phyloP scores from a whole-genome alignment of 345 rosid species.

The Eucalyptus erythrocorys region DNA sequence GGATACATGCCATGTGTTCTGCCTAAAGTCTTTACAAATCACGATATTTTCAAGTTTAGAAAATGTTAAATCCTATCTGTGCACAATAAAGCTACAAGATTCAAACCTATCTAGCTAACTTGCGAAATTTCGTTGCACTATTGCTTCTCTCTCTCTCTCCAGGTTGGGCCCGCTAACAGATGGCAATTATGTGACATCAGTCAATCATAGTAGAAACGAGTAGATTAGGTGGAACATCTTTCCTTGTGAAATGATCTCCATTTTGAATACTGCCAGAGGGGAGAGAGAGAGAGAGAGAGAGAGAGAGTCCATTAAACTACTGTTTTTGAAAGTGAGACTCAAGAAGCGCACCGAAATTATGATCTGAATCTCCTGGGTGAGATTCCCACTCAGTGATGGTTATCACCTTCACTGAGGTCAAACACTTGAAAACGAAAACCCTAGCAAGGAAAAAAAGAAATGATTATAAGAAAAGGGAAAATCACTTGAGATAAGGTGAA shows the following conservation, averaged over 20 bases:
- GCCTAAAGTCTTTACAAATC: not conserved
- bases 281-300: not conserved
- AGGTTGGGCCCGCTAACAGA: not conserved
- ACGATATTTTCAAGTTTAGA: not conserved
- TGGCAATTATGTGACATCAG: not conserved
- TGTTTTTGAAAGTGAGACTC: not conserved
- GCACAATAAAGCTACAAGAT: not conserved
- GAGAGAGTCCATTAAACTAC: not conserved
- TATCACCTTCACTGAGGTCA: not conserved
- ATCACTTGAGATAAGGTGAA: not conserved
- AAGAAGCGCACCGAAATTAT: not conserved
- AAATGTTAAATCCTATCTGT: not conserved
- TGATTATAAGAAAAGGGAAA: not conserved
- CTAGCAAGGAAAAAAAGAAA: not conserved
- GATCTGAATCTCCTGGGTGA: not conserved
- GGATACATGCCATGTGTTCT: not conserved
- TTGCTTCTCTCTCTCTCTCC: not conserved
- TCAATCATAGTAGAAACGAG: not conserved
- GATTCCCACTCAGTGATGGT: not conserved
- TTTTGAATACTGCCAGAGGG: not conserved
- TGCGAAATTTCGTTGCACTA: not conserved
- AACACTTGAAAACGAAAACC: conserved; percentile 3
- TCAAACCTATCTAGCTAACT: not conserved
- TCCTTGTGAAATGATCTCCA: not conserved
- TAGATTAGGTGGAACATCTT: not conserved